Conservation (phyloP, 768 basidiomycete genomes). For the Trametes sanguinea region DNA sequence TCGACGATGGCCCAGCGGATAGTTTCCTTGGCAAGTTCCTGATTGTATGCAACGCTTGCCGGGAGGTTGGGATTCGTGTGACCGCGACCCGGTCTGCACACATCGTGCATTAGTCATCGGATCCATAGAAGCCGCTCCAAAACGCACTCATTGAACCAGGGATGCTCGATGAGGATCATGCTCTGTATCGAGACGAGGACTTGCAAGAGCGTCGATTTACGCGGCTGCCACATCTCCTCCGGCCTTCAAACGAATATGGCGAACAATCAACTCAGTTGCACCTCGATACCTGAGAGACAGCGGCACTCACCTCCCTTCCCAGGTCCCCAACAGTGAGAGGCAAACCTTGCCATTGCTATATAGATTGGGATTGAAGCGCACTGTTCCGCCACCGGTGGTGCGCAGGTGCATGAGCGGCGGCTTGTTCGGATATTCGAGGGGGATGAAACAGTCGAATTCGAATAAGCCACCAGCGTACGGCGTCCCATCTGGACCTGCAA, state of each 20-base stretch:
- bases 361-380: constrained; percentile 60
- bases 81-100: no score
- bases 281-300: no score
- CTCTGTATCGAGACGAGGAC: constrained; percentile 59
- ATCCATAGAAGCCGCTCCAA: no score
- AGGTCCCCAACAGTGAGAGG: constrained; percentile 57
- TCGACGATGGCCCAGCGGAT: constrained; percentile 55
- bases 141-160: constrained; percentile 59
- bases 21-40: constrained; percentile 44
- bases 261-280: no score
- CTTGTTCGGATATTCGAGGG: constrained; percentile 48
- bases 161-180: constrained; percentile 57
- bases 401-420: constrained; percentile 53
- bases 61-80: no score
- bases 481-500: constrained; percentile 65
- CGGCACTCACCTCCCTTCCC: constrained; percentile 45
- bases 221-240: constrained; percentile 48
- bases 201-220: constrained; percentile 55
- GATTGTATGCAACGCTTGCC: not conserved
- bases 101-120: no score
- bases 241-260: constrained; percentile 28
- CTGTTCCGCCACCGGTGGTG: constrained; percentile 52
- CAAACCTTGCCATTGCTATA: constrained; percentile 54
- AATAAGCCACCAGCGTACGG: constrained; percentile 71
- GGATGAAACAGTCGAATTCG: constrained; percentile 61